Percentiles rank a stretch among this genome's conserved stretches.
phyloP scores from a whole-genome alignment of 768 basidiomycete species.

The Gloeophyllum trabeum region DNA sequence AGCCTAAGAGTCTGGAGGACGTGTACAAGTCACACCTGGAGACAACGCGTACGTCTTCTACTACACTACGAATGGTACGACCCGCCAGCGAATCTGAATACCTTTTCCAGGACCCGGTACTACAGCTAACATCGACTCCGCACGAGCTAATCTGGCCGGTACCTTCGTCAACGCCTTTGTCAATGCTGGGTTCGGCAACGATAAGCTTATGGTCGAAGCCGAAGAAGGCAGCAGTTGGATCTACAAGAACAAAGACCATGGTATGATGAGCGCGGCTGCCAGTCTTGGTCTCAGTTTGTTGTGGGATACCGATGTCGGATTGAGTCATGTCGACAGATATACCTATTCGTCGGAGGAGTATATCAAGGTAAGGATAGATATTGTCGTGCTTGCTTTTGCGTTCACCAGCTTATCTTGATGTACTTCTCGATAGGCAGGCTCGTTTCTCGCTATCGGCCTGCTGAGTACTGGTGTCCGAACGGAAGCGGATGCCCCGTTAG shows the following conservation, averaged over 20 bases:
- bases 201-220: constrained; percentile 95
- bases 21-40: constrained; percentile 97
- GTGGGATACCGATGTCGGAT: constrained; percentile 93
- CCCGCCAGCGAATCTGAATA: constrained; percentile 1
- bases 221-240: constrained; percentile 98
- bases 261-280: constrained; percentile 95
- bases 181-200: constrained; percentile 97
- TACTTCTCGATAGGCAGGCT: constrained; percentile 55
- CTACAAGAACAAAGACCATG: constrained; percentile 99
- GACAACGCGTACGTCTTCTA: constrained; percentile 53
- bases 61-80: background rate
- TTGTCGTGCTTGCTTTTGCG: background rate
- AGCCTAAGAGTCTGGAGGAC: constrained; percentile 89
- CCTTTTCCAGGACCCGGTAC: constrained; percentile 42
- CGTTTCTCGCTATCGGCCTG: constrained; percentile 89
- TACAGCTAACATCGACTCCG: constrained; percentile 80
- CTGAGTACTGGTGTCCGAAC: constrained; percentile 83
- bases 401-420: too few species aligned
- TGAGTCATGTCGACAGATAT: constrained; percentile 94
- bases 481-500: constrained; percentile 88
- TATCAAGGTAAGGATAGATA: constrained; percentile 56
- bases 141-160: constrained; percentile 86
- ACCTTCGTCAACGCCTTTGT: constrained; percentile 99
- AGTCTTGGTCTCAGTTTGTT: constrained; percentile 87
- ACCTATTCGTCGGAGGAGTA: constrained; percentile 93